Evolutionary conservation across 2,329 filamentous ascomycete species (phyloP).

Genomic region (Penicillium sp.): DNA sequence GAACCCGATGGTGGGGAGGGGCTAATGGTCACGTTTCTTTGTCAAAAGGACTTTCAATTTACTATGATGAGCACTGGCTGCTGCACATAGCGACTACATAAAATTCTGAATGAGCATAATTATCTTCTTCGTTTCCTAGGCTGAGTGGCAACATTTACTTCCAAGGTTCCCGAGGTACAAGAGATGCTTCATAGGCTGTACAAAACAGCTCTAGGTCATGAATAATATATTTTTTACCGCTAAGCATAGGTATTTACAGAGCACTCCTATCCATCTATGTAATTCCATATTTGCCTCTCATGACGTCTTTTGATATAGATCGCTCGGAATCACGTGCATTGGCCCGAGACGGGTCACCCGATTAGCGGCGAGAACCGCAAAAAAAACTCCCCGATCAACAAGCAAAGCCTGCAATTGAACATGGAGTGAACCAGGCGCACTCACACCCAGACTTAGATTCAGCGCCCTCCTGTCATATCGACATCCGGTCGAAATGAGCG

Average conservation of each 20-base stretch:
- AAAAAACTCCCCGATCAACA: conserved; percentile 21
- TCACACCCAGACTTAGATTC: background rate
- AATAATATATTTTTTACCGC: background rate
- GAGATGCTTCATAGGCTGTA: no score
- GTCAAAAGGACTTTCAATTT: conserved; percentile 9
- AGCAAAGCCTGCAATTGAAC: conserved; percentile 5
- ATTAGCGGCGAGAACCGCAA: conserved; percentile 25
- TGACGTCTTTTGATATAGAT: conserved; percentile 17
- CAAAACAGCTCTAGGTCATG: background rate
- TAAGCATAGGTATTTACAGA: background rate
- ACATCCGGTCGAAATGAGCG: conserved; percentile 31
- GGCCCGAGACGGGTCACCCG: conserved; percentile 19
- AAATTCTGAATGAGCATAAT: conserved; percentile 18
- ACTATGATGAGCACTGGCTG: conserved; percentile 22
- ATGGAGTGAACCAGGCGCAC: conserved; percentile 12
- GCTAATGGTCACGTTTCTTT: conserved; percentile 9
- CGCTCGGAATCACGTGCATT: conserved; percentile 22
- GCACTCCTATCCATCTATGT: background rate
- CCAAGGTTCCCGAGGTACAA: no score
- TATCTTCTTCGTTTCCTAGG: background rate
- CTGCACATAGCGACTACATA: conserved; percentile 19
- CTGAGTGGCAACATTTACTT: background rate
- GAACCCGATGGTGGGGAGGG: conserved; percentile 4
- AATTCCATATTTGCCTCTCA: background rate
- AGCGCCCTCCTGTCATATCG: conserved; percentile 1